These are phyloP conservation scores for Colletotrichum tanaceti DNA, from an alignment of 2,329 filamentous ascomycete genomes.

Conservation along the genomic window DNA sequence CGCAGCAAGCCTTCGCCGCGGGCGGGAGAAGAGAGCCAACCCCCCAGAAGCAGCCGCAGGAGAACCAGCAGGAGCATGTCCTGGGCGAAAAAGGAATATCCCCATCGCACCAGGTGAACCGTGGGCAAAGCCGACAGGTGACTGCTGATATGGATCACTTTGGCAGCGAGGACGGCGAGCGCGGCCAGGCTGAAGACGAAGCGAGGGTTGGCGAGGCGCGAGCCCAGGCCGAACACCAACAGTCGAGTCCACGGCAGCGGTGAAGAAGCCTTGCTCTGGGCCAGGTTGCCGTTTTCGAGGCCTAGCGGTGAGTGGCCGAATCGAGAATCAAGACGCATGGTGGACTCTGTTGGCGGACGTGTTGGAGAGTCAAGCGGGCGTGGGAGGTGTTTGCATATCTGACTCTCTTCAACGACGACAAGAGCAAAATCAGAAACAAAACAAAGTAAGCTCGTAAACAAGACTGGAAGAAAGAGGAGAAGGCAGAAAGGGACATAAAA, in stretches of 20 bases:
- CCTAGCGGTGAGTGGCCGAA: neutral
- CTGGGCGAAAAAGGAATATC: slow-evolving; percentile 51
- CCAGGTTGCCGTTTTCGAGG: neutral
- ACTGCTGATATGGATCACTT: slow-evolving; percentile 49
- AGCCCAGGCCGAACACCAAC: slow-evolving; percentile 2
- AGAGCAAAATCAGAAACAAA: neutral
- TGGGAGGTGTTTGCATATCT: neutral
- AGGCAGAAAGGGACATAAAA: too few species aligned
- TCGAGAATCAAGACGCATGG: slow-evolving; percentile 1
- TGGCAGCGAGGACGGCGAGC: slow-evolving; percentile 48
- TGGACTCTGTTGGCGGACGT: neutral
- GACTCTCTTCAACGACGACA: neutral
- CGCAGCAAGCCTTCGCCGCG: slow-evolving; percentile 1
- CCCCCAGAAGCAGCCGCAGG: slow-evolving; percentile 48
- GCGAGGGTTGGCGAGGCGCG: slow-evolving; percentile 39
- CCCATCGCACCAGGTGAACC: slow-evolving; percentile 47
- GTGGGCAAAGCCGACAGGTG: slow-evolving; percentile 48
- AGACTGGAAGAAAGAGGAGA: neutral
- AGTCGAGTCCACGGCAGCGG: neutral
- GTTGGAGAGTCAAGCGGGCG: neutral
- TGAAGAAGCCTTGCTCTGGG: neutral
- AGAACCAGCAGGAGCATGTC: slow-evolving; percentile 49
- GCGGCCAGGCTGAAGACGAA: slow-evolving; percentile 50
- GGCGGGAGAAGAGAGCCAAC: slow-evolving; percentile 40
- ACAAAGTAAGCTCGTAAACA: neutral